Conservation (phyloP, 352 stramenopile genomes). For the Pythium oligandrum region DNA sequence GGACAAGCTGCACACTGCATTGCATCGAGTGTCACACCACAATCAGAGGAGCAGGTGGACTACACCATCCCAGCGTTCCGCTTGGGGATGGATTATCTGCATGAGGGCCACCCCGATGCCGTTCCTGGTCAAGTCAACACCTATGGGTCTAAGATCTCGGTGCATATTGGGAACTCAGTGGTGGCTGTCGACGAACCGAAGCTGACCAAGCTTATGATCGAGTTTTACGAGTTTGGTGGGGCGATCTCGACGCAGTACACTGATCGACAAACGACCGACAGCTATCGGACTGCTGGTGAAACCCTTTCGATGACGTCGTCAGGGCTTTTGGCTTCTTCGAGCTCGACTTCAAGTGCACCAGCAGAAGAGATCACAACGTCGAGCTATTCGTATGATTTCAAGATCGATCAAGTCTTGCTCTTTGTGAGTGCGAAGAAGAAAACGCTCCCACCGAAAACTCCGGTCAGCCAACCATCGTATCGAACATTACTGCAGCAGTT, state of each 20-base stretch:
- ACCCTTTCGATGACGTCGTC: slow-evolving; percentile 17
- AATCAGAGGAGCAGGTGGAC: slow-evolving; percentile 10
- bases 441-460: slow-evolving; percentile 10
- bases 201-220: slow-evolving; percentile 47
- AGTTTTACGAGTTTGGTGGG: slow-evolving; percentile 57
- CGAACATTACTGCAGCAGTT: slow-evolving; percentile 68
- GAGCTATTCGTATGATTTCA: slow-evolving; percentile 77
- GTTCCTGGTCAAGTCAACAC: slow-evolving; percentile 35
- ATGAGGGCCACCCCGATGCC: slow-evolving; percentile 61
- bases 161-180: slow-evolving; percentile 61
- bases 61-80: slow-evolving; percentile 24
- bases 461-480: slow-evolving; percentile 64
- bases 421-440: slow-evolving; percentile 65
- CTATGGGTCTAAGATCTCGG: slow-evolving; percentile 71
- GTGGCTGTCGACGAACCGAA: slow-evolving; percentile 72
- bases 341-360: too few relatives aligned
- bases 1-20: slow-evolving; percentile 56
- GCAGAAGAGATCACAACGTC: slow-evolving; percentile 5
- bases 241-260: slow-evolving; percentile 50
- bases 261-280: background rate
- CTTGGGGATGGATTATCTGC: slow-evolving; percentile 65
- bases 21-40: slow-evolving; percentile 55
- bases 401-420: slow-evolving; percentile 54
- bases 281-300: slow-evolving; percentile 3
- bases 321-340: slow-evolving; percentile 1